Conservation (phyloP, 1,284 basidiomycete genomes). For the Trametes versicolor region DNA sequence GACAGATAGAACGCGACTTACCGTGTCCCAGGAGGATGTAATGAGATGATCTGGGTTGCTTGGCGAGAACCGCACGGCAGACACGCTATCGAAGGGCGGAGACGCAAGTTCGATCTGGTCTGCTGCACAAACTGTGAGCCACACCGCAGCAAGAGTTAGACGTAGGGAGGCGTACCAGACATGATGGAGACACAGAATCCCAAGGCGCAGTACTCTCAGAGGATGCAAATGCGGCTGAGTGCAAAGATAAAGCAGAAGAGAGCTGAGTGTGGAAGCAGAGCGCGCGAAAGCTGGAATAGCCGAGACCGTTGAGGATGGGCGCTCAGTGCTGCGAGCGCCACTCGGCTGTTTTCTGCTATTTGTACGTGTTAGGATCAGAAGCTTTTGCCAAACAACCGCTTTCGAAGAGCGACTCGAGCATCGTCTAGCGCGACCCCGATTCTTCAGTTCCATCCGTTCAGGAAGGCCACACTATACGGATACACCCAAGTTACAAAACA, state of each 20-base stretch:
- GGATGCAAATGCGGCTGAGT: neutral
- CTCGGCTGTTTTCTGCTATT: slow-evolving; percentile 15
- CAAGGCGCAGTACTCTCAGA: neutral
- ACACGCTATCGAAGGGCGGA: slow-evolving; percentile 88
- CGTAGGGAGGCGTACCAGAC: slow-evolving; percentile 18
- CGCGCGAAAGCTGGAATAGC: neutral
- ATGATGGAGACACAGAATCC: slow-evolving; percentile 3
- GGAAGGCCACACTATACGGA: too few species aligned
- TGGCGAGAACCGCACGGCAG: slow-evolving; percentile 85
- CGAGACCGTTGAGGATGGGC: neutral
- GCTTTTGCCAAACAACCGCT: slow-evolving; percentile 32
- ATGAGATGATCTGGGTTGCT: slow-evolving; percentile 79
- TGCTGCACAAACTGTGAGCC: slow-evolving; percentile 19
- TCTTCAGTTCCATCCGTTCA: neutral
- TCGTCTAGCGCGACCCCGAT: neutral
- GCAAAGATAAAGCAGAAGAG: neutral
- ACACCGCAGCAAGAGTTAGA: neutral
- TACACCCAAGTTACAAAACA: neutral
- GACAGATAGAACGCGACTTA: slow-evolving; percentile 50
- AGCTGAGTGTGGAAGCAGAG: neutral
- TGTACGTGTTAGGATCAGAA: slow-evolving; percentile 27
- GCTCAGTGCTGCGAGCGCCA: neutral
- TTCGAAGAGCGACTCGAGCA: neutral
- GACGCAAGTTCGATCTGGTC: slow-evolving; percentile 66
- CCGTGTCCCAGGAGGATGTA: slow-evolving; percentile 90